Conservation (phyloP, 2,329 filamentous ascomycete species). For the Colletotrichum coccodes region DNA sequence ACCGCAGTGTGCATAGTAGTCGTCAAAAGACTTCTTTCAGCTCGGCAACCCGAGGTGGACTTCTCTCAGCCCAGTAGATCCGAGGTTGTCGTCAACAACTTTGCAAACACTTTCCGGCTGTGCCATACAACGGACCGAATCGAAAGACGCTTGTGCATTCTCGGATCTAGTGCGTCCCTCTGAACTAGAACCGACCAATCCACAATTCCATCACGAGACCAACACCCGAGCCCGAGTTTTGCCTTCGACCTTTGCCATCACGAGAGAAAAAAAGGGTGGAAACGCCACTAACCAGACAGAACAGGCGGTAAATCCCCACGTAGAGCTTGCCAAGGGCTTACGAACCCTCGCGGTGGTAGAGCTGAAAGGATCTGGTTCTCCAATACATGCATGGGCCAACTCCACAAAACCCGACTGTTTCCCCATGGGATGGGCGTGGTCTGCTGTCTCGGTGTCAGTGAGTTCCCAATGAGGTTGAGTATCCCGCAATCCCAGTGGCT, state of each 20-base stretch:
- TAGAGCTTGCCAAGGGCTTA: not conserved
- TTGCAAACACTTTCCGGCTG: not conserved
- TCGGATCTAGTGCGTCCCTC: no score
- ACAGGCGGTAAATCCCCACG: not conserved
- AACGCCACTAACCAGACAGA: not conserved
- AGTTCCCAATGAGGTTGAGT: not conserved
- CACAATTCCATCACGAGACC: slow-evolving; percentile 2
- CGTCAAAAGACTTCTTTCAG: not conserved
- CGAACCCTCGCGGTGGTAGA: not conserved
- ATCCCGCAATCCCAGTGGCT: not conserved
- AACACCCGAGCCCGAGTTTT: not conserved
- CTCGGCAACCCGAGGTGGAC: no score
- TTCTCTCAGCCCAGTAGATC: not conserved
- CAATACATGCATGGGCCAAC: slow-evolving; percentile 1
- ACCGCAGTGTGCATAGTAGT: not conserved
- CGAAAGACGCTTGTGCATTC: not conserved
- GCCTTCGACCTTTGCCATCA: not conserved
- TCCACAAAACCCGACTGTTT: slow-evolving; percentile 16
- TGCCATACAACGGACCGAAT: not conserved
- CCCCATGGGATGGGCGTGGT: slow-evolving; percentile 25
- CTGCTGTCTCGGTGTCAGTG: not conserved
- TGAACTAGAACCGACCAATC: not conserved
- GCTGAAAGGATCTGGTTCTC: not conserved
- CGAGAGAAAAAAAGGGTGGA: not conserved
- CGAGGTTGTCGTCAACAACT: not conserved